phyloP scores from a whole-genome alignment of 257 asterid genomes.

The Ligustrum vulgare region DNA sequence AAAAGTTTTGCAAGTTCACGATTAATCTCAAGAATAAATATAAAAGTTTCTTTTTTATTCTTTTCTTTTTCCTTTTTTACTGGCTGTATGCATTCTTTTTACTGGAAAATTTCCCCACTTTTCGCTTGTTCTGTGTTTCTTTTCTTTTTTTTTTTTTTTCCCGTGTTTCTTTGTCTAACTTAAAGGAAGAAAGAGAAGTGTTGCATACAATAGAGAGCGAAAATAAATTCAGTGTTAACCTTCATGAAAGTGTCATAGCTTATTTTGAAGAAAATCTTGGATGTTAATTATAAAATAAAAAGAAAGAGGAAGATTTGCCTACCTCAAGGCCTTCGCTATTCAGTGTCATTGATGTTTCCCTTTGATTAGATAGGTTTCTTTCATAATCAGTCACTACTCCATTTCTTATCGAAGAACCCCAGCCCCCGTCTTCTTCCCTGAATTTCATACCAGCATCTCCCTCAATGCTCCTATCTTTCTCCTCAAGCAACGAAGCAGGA shows the following conservation, averaged over 20 bases:
- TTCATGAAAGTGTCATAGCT: not conserved
- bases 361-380: slow-evolving; percentile 55
- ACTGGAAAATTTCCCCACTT: too few relatives aligned
- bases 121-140: too few relatives aligned
- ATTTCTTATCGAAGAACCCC: slow-evolving; percentile 61
- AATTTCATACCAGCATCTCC: slow-evolving; percentile 48
- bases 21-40: too few relatives aligned
- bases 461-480: slow-evolving; percentile 48
- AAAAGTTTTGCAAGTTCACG: not conserved
- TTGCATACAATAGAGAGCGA: not conserved
- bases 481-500: slow-evolving; percentile 88
- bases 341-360: slow-evolving; percentile 81
- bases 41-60: too few relatives aligned
- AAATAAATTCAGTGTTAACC: too few relatives aligned
- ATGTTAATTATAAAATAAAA: not conserved
- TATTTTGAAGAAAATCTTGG: not conserved
- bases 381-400: slow-evolving; percentile 57
- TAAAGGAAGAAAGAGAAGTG: not conserved
- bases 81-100: too few relatives aligned
- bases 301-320: slow-evolving; percentile 14
- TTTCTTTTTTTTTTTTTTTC: too few relatives aligned
- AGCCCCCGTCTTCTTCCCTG: slow-evolving; percentile 87
- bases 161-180: too few relatives aligned
- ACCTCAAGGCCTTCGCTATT: slow-evolving; percentile 99
- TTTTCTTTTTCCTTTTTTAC: too few relatives aligned